These are phyloP conservation scores for Ceratocystis lukuohia DNA, from an alignment of 2,329 filamentous ascomycete genomes.

Conservation along the genomic window DNA sequence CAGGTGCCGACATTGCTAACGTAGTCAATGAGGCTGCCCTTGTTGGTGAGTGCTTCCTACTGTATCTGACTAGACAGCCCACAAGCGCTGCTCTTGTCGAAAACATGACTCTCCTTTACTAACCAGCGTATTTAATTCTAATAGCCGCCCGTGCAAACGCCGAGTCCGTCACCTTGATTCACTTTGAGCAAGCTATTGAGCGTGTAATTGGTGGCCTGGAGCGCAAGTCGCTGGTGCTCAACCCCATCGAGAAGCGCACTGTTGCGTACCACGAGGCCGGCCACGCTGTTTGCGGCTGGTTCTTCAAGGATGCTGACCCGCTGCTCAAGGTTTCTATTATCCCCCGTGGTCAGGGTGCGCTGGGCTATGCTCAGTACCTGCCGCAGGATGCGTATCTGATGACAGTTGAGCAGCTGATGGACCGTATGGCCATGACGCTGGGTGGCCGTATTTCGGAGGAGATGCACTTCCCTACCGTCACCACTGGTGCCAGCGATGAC, in stretches of 20 bases:
- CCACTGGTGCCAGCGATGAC: conserved; percentile 86
- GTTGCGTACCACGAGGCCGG: conserved; percentile 98
- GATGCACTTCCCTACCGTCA: conserved; percentile 91
- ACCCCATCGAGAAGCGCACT: conserved; percentile 84
- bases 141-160: conserved; percentile 73
- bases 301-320: conserved; percentile 88
- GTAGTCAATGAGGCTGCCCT: conserved; percentile 95
- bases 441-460: conserved; percentile 92
- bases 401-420: conserved; percentile 92
- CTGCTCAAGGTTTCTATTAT: conserved; percentile 98
- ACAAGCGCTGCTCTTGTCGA: background rate
- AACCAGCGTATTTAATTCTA: no score
- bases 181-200: conserved; percentile 97
- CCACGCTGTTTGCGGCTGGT: conserved; percentile 98
- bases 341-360: conserved; percentile 79
- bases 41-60: conserved; percentile 53
- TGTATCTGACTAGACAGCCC: background rate
- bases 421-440: conserved; percentile 98
- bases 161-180: conserved; percentile 66
- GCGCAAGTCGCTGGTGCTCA: conserved; percentile 91
- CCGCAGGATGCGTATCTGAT: conserved; percentile 89
- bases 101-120: background rate
- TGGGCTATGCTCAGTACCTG: conserved; percentile 96
- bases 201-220: conserved; percentile 92
- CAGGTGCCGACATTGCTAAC: conserved; percentile 95